These are phyloP conservation scores for Mallotus repandus DNA, from an alignment of 441 rosid species.

Conservation along the genomic window DNA sequence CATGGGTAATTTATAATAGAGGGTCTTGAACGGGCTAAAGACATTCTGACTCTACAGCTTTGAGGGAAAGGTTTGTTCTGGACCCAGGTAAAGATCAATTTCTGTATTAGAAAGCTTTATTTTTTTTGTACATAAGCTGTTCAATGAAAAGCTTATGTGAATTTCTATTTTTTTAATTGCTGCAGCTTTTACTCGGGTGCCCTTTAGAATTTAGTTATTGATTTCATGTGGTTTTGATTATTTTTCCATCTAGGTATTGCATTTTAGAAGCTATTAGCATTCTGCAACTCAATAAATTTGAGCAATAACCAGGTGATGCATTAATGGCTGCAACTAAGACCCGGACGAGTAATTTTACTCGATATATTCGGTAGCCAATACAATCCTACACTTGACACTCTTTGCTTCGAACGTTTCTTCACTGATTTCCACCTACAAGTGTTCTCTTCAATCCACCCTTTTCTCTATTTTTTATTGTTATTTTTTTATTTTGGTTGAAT, in stretches of 20 bases:
- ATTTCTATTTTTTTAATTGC: neutral
- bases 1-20: too few species aligned
- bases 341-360: conserved; percentile 79
- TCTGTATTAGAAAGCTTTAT: neutral
- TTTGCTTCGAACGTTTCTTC: too few species aligned
- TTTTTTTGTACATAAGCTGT: conserved; percentile 10
- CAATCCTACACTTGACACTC: too few species aligned
- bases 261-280: neutral
- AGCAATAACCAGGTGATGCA: neutral
- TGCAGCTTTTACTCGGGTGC: neutral
- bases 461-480: too few species aligned
- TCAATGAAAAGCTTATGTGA: conserved; percentile 9
- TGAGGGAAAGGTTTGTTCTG: too few species aligned
- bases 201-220: neutral
- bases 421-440: too few species aligned
- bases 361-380: conserved; percentile 18
- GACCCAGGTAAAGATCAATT: neutral
- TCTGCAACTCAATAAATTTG: neutral
- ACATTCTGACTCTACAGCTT: too few species aligned
- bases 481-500: too few species aligned
- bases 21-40: too few species aligned
- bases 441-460: too few species aligned
- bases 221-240: neutral
- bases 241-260: neutral
- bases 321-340: conserved; percentile 62